phyloP scores from a whole-genome alignment of 2,329 filamentous ascomycete species.

The Beauveria caledonica region DNA sequence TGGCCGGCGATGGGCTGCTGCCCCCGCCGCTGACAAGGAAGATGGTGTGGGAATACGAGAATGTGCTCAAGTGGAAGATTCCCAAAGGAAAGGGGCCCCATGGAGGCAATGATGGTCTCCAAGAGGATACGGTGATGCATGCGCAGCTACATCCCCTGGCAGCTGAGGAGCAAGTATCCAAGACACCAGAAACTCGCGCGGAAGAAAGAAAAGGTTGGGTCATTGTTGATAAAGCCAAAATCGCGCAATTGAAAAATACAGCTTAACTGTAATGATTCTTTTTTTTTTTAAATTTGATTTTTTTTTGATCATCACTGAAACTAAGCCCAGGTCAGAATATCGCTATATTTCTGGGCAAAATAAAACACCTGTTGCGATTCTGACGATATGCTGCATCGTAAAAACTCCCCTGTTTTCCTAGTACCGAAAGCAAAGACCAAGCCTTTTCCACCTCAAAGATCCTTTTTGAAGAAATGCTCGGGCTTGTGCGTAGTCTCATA shows the following conservation, averaged over 20 bases:
- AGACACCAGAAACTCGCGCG: not conserved
- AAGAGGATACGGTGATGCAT: not conserved
- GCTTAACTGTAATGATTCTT: not conserved
- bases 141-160: not conserved
- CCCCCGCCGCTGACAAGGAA: slow-evolving; percentile 37
- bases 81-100: not conserved
- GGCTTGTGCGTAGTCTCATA: slow-evolving; percentile 95
- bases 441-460: slow-evolving; percentile 31
- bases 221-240: not conserved
- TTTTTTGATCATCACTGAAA: not conserved
- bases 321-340: not conserved
- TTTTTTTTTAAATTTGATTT: too few relatives aligned
- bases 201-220: not conserved
- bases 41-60: slow-evolving; percentile 38
- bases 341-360: not conserved
- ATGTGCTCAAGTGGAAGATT: slow-evolving; percentile 33
- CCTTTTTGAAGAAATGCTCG: slow-evolving; percentile 62
- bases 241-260: not conserved
- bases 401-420: not conserved
- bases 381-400: not conserved
- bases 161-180: not conserved
- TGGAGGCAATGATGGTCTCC: not conserved
- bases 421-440: not conserved
- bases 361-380: not conserved
- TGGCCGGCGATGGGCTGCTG: slow-evolving; percentile 37